phyloP scores from a whole-genome alignment of 345 rosid genomes.

The Litchi chinensis region DNA sequence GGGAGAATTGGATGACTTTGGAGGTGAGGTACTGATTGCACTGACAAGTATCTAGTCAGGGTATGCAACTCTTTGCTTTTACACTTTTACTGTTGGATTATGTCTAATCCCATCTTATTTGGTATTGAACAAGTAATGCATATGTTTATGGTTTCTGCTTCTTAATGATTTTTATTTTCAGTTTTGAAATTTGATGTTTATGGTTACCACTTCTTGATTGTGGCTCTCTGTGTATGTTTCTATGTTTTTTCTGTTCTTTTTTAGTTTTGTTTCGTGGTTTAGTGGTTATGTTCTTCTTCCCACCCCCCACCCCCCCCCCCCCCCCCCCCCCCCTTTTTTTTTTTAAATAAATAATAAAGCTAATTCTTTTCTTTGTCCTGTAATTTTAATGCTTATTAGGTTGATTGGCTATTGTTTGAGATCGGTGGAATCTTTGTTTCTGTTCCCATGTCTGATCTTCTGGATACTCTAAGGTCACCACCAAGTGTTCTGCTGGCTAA shows the following conservation, averaged over 20 bases:
- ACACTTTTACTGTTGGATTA: constrained; percentile 3
- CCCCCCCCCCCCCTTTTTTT: no score
- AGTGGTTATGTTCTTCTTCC: neutral
- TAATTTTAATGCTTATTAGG: no score
- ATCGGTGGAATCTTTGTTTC: neutral
- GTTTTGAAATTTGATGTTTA: neutral
- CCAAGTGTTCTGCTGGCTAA: neutral
- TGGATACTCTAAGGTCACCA: neutral
- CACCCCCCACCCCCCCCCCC: no score
- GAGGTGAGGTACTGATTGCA: neutral
- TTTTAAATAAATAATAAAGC: neutral
- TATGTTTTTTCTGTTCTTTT: no score
- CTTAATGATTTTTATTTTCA: neutral
- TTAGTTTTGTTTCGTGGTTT: neutral
- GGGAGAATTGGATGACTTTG: neutral
- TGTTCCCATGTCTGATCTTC: neutral
- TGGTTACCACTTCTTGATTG: neutral
- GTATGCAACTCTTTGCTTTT: neutral
- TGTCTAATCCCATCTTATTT: neutral
- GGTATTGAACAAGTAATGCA: neutral
- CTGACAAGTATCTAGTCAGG: neutral
- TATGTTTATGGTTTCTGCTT: neutral
- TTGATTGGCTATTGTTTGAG: neutral
- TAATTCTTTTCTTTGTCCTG: neutral
- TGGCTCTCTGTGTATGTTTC: neutral